phyloP scores from a whole-genome alignment of 257 asterid species.

The Capsicum baccatum region DNA sequence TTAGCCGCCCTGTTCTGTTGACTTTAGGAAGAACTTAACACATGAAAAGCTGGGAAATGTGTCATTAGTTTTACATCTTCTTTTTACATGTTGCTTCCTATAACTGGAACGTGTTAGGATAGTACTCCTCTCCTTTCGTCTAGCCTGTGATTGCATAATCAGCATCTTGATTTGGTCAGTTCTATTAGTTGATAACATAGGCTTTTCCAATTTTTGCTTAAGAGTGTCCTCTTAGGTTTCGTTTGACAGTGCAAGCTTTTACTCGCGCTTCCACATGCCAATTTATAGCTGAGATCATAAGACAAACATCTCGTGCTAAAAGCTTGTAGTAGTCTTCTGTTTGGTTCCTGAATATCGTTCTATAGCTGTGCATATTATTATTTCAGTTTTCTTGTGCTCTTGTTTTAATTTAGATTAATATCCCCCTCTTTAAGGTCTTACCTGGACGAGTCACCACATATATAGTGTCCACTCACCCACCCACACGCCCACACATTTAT shows the following conservation, averaged over 20 bases:
- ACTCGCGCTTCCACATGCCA: background rate
- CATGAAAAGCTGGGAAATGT: background rate
- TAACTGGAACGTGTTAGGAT: background rate
- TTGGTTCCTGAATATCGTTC: too few relatives aligned
- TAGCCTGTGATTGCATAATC: background rate
- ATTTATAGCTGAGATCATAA: background rate
- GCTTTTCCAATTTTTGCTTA: background rate
- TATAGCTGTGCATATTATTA: background rate
- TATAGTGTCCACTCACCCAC: background rate
- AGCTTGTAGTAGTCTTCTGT: too few relatives aligned
- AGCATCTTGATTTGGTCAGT: background rate
- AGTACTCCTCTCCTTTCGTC: too few relatives aligned
- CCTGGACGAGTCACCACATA: background rate
- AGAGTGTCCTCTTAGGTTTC: background rate
- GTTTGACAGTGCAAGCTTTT: background rate
- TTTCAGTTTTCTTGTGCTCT: background rate
- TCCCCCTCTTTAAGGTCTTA: background rate
- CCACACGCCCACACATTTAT: background rate
- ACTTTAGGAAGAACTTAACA: background rate
- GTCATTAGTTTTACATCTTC: background rate
- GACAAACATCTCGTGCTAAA: background rate
- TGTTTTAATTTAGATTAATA: background rate
- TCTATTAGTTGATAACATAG: background rate
- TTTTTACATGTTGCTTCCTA: background rate
- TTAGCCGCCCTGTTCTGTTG: background rate